Evolutionary conservation across 148 eudicot species (phyloP).

Genomic region (Limonium bicolor): DNA sequence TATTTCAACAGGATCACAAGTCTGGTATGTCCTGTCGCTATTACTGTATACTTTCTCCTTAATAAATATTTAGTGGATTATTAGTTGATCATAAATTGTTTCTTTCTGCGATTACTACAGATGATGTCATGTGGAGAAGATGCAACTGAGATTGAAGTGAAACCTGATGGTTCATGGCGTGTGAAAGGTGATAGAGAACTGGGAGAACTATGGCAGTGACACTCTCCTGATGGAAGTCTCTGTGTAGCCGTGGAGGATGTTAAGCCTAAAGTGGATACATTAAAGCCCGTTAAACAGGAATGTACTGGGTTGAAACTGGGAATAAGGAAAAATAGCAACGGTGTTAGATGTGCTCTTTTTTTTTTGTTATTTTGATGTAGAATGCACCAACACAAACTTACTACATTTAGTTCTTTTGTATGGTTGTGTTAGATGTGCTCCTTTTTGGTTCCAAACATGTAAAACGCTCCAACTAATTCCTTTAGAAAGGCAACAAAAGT

Average conservation of each 20-base stretch:
- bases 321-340: slow-evolving; percentile 47
- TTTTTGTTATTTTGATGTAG: too few relatives aligned
- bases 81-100: not conserved
- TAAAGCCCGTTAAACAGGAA: slow-evolving; percentile 36
- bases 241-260: slow-evolving; percentile 21
- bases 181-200: slow-evolving; percentile 53
- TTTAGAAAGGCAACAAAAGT: too few relatives aligned
- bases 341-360: too few relatives aligned
- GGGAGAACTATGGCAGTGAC: slow-evolving; percentile 50
- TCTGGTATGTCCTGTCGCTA: slow-evolving; percentile 26
- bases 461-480: too few relatives aligned
- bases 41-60: not conserved
- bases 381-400: too few relatives aligned
- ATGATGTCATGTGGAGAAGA: slow-evolving; percentile 74
- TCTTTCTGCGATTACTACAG: slow-evolving; percentile 17
- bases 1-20: slow-evolving; percentile 80
- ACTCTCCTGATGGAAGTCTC: slow-evolving; percentile 44
- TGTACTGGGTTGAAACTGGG: slow-evolving; percentile 39
- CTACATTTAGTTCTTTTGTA: too few relatives aligned
- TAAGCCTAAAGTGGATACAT: slow-evolving; percentile 25
- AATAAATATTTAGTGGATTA: not conserved
- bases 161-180: slow-evolving; percentile 99
- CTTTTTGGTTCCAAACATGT: too few relatives aligned
- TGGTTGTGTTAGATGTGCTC: too few relatives aligned
- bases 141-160: slow-evolving; percentile 76